Conservation (phyloP, 257 asterid species). For the Gentiana macrophylla region DNA sequence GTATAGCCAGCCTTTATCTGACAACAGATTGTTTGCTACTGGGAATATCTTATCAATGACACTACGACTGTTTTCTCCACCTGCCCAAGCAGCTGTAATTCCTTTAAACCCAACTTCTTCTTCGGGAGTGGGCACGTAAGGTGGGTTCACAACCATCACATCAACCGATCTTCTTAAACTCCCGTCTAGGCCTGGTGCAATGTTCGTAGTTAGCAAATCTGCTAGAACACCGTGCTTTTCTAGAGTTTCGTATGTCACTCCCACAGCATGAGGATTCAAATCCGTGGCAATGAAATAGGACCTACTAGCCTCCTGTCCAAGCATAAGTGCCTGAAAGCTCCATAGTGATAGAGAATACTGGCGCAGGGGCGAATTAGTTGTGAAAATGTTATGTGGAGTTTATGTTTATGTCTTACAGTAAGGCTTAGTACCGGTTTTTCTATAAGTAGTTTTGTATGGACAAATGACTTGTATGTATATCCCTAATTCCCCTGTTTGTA, state of each 20-base stretch:
- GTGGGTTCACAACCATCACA: slow-evolving; percentile 89
- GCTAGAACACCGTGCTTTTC: slow-evolving; percentile 65
- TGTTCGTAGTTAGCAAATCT: slow-evolving; percentile 59
- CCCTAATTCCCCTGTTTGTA: too few species aligned
- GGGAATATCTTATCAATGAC: slow-evolving; percentile 87
- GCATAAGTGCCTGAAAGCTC: slow-evolving; percentile 77
- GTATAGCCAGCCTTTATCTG: slow-evolving; percentile 84
- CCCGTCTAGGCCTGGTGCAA: slow-evolving; percentile 61
- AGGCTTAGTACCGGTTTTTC: too few species aligned
- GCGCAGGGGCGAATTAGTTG: too few species aligned
- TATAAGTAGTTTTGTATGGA: too few species aligned
- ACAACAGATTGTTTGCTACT: slow-evolving; percentile 62
- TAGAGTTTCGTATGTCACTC: slow-evolving; percentile 55
- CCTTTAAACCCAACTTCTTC: slow-evolving; percentile 84
- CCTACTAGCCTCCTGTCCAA: slow-evolving; percentile 26
- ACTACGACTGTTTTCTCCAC: slow-evolving; percentile 76
- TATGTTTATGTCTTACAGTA: too few species aligned
- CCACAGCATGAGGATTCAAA: slow-evolving; percentile 65
- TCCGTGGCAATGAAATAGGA: slow-evolving; percentile 68
- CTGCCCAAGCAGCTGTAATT: slow-evolving; percentile 88
- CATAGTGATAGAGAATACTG: too few species aligned
- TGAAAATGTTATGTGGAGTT: too few species aligned
- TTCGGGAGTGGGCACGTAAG: slow-evolving; percentile 96
- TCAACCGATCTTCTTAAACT: slow-evolving; percentile 61
- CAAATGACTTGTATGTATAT: too few species aligned